Percentiles rank a stretch among this genome's conserved stretches.
These are phyloP conservation scores for Lentinula novae-zelandiae DNA, from an alignment of 1,284 basidiomycete species.

Conservation along the genomic window DNA sequence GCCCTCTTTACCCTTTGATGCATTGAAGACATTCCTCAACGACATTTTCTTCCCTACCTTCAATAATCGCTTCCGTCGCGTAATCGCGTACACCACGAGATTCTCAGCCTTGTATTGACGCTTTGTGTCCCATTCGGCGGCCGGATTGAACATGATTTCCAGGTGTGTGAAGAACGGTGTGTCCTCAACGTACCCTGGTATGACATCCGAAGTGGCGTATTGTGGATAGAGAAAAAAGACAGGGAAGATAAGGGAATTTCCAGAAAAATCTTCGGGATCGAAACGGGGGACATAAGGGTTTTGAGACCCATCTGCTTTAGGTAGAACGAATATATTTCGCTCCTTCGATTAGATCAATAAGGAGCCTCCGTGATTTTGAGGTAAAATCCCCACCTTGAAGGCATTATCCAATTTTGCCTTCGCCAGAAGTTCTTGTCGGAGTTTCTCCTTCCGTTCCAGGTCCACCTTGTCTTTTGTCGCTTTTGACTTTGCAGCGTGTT, in stretches of 20 bases:
- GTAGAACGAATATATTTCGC: constrained; percentile 58
- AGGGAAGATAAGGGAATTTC: constrained; percentile 72
- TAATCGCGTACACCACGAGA: constrained; percentile 83
- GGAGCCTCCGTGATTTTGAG: neutral
- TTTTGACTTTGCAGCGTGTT: constrained; percentile 43
- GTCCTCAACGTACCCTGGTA: constrained; percentile 83
- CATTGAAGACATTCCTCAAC: constrained; percentile 71
- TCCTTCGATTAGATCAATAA: constrained; percentile 38
- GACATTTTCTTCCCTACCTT: constrained; percentile 91
- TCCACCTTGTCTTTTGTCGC: constrained; percentile 47
- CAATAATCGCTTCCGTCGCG: constrained; percentile 69
- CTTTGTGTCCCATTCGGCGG: constrained; percentile 75
- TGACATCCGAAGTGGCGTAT: constrained; percentile 84
- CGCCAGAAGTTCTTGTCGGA: constrained; percentile 43
- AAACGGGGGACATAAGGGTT: constrained; percentile 60
- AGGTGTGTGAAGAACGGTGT: constrained; percentile 82
- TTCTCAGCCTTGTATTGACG: constrained; percentile 70
- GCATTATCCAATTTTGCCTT: constrained; percentile 49
- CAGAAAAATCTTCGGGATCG: constrained; percentile 55
- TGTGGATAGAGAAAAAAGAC: constrained; percentile 93
- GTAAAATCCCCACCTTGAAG: constrained; percentile 48
- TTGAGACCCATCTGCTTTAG: constrained; percentile 52
- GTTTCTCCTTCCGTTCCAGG: constrained; percentile 44
- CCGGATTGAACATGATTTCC: constrained; percentile 76
- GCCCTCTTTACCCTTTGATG: constrained; percentile 56